phyloP scores from a whole-genome alignment of 2,329 filamentous ascomycete genomes.

The Emericellopsis atlantica region DNA sequence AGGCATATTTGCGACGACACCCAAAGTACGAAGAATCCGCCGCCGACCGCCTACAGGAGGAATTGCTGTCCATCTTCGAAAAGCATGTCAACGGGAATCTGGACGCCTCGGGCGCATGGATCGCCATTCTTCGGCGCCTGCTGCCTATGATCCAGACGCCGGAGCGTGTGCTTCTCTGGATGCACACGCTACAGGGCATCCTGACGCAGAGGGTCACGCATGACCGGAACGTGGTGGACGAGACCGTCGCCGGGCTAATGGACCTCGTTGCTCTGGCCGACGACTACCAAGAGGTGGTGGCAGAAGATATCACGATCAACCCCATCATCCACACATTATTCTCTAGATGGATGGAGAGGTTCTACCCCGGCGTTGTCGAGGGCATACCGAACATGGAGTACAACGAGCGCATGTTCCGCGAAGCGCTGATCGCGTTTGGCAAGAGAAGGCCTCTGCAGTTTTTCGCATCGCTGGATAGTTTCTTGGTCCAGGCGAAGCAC shows the following conservation, averaged over 20 bases:
- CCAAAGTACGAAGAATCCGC: constrained; percentile 53
- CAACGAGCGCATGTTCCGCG: constrained; percentile 36
- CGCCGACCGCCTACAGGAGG: constrained; percentile 62
- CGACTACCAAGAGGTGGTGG: constrained; percentile 32
- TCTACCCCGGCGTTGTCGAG: constrained; percentile 21
- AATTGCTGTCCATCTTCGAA: constrained; percentile 55
- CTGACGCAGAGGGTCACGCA: constrained; percentile 35
- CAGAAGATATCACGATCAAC: constrained; percentile 22
- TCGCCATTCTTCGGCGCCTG: constrained; percentile 52
- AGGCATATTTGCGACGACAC: constrained; percentile 56
- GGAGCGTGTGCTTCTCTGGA: constrained; percentile 57
- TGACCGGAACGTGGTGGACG: constrained; percentile 50
- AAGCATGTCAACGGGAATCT: constrained; percentile 46
- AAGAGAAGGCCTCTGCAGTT: constrained; percentile 63
- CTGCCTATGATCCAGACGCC: constrained; percentile 51
- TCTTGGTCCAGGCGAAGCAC: constrained; percentile 50
- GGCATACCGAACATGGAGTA: constrained; percentile 24
- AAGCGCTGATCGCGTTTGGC: constrained; percentile 46
- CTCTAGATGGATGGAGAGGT: constrained; percentile 41
- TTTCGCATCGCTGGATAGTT: constrained; percentile 50
- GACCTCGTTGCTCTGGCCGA: constrained; percentile 52
- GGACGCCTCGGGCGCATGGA: constrained; percentile 51
- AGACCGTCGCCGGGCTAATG: constrained; percentile 52
- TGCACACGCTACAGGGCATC: constrained; percentile 33
- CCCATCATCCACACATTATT: constrained; percentile 46